These are phyloP conservation scores for Micractinium conductrix DNA, from an alignment of 139 green algal species.

Conservation along the genomic window DNA sequence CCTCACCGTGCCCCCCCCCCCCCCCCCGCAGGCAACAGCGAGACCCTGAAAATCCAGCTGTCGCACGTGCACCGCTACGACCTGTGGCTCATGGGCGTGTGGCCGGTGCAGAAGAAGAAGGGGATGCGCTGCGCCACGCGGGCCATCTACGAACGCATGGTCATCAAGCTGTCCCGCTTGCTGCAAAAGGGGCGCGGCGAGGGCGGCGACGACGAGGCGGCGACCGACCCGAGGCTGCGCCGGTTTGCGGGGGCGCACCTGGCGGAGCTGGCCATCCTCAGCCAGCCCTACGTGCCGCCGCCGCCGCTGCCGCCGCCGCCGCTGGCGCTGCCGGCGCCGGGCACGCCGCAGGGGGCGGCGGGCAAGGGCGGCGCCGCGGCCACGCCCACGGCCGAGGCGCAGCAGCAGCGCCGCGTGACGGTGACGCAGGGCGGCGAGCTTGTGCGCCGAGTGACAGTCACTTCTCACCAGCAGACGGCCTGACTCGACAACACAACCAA, in stretches of 20 bases:
- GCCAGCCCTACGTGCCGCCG: conserved; percentile 33
- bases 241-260: conserved; percentile 6
- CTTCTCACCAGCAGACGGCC: too few relatives aligned
- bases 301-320: neutral
- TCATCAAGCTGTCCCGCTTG: conserved; percentile 42
- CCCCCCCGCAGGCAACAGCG: conserved; percentile 47
- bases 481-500: too few relatives aligned
- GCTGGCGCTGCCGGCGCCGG: neutral
- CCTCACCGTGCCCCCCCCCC: neutral
- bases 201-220: conserved; percentile 11
- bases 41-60: conserved; percentile 56
- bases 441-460: too few relatives aligned
- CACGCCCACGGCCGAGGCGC: neutral
- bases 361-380: neutral
- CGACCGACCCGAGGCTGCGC: neutral
- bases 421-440: too few relatives aligned
- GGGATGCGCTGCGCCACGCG: conserved; percentile 47
- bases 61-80: conserved; percentile 53
- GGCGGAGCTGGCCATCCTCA: conserved; percentile 41
- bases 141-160: conserved; percentile 48
- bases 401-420: neutral
- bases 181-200: conserved; percentile 35
- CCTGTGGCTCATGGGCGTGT: conserved; percentile 53
- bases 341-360: neutral
- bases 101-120: conserved; percentile 55